These are phyloP conservation scores for Sclerotinia trifoliorum DNA, from an alignment of 2,329 filamentous ascomycete genomes.

Conservation along the genomic window DNA sequence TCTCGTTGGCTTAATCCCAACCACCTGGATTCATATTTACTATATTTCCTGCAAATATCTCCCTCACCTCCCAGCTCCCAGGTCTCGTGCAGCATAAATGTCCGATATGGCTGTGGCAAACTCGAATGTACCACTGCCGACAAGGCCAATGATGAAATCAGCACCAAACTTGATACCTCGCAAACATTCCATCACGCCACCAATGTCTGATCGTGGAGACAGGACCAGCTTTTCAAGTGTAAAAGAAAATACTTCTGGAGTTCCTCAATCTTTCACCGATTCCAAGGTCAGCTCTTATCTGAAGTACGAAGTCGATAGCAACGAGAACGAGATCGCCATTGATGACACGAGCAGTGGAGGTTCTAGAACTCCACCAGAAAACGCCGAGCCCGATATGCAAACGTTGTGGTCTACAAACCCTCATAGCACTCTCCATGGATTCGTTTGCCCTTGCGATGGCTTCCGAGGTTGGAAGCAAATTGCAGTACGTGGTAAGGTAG, in stretches of 20 bases:
- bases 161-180: slow-evolving; percentile 14
- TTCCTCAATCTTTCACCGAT: slow-evolving; percentile 62
- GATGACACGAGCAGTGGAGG: slow-evolving; percentile 40
- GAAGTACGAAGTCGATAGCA: slow-evolving; percentile 24
- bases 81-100: slow-evolving; percentile 5
- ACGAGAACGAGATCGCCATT: slow-evolving; percentile 48
- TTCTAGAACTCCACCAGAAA: slow-evolving; percentile 34
- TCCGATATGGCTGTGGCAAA: slow-evolving; percentile 20
- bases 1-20: slow-evolving; percentile 6
- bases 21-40: slow-evolving; percentile 10
- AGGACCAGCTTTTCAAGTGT: slow-evolving; percentile 39
- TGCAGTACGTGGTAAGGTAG: slow-evolving; percentile 53
- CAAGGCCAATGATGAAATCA: slow-evolving; percentile 17
- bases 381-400: slow-evolving; percentile 12
- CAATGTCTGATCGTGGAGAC: slow-evolving; percentile 35
- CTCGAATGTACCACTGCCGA: slow-evolving; percentile 14
- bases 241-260: slow-evolving; percentile 36
- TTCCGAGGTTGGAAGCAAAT: slow-evolving; percentile 65
- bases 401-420: slow-evolving; percentile 44
- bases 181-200: slow-evolving; percentile 25
- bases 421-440: slow-evolving; percentile 56
- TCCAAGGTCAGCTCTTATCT: slow-evolving; percentile 59
- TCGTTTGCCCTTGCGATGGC: slow-evolving; percentile 56
- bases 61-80: slow-evolving; percentile 4
- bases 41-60: background rate